These are phyloP conservation scores for Cubamyces sp. DNA, from an alignment of 768 basidiomycete genomes.

Conservation along the genomic window DNA sequence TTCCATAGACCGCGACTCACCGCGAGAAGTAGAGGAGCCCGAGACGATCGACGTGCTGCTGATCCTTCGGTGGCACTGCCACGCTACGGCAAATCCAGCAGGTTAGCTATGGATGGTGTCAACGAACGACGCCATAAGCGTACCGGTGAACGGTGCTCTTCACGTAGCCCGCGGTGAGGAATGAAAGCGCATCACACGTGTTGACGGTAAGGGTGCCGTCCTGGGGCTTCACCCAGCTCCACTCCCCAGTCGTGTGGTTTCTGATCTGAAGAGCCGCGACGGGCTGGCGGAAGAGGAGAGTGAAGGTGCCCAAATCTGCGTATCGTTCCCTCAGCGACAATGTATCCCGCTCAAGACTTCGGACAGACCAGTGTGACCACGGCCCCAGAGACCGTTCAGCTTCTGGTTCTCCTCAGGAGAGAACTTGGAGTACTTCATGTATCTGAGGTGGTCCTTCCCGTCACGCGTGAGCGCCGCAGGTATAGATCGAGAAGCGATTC, in stretches of 20 bases:
- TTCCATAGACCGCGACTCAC: conserved; percentile 24
- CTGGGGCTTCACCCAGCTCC: conserved; percentile 59
- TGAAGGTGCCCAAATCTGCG: conserved; percentile 50
- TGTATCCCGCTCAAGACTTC: background rate
- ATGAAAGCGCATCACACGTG: conserved; percentile 50
- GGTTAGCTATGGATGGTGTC: background rate
- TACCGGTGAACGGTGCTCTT: conserved; percentile 49
- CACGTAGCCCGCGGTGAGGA: conserved; percentile 53
- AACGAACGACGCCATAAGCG: background rate
- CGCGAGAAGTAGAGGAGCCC: conserved; percentile 56
- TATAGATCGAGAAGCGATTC: background rate
- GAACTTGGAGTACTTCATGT: conserved; percentile 58
- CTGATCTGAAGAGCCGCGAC: conserved; percentile 57
- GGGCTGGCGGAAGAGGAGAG: conserved; percentile 58
- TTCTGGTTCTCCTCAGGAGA: conserved; percentile 44
- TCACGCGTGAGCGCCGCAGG: no score
- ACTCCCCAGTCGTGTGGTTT: conserved; percentile 48
- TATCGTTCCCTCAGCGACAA: background rate
- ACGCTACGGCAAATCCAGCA: conserved; percentile 30
- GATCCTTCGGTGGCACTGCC: conserved; percentile 53
- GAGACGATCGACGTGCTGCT: conserved; percentile 54
- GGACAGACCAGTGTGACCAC: conserved; percentile 44
- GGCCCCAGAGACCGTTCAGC: conserved; percentile 40
- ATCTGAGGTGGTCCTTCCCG: conserved; percentile 47
- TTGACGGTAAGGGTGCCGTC: conserved; percentile 53